These are phyloP conservation scores for Fusarium algeriense DNA, from an alignment of 2,329 filamentous ascomycete genomes.

Conservation along the genomic window DNA sequence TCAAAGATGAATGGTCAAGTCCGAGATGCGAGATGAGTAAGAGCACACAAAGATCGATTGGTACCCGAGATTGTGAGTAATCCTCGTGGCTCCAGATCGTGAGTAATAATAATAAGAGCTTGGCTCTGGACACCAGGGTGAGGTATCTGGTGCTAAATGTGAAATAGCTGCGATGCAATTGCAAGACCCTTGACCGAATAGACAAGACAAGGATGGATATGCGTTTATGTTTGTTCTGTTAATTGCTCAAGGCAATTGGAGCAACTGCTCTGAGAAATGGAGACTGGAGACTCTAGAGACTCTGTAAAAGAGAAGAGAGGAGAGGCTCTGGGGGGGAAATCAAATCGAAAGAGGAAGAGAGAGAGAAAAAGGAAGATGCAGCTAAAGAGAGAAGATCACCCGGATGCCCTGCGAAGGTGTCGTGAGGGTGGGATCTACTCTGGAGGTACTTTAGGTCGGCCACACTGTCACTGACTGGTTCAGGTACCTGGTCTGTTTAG, in stretches of 20 bases:
- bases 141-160: slow-evolving; percentile 4
- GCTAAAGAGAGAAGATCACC: slow-evolving; percentile 29
- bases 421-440: slow-evolving; percentile 25
- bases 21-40: slow-evolving; percentile 22
- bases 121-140: slow-evolving; percentile 2
- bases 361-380: slow-evolving; percentile 24
- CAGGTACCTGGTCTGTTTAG: slow-evolving; percentile 14
- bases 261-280: slow-evolving; percentile 28
- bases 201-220: slow-evolving; percentile 3
- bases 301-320: slow-evolving; percentile 21
- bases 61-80: slow-evolving; percentile 24
- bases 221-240: slow-evolving; percentile 5
- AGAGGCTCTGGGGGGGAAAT: slow-evolving; percentile 13
- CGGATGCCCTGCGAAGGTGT: slow-evolving; percentile 28
- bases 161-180: slow-evolving; percentile 14
- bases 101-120: slow-evolving; percentile 11
- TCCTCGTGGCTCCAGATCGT: slow-evolving; percentile 12
- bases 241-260: slow-evolving; percentile 29
- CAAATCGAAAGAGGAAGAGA: slow-evolving; percentile 24
- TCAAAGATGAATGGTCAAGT: slow-evolving; percentile 10
- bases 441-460: slow-evolving; percentile 8
- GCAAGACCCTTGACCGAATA: slow-evolving; percentile 4
- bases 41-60: slow-evolving; percentile 29
- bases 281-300: slow-evolving; percentile 28
- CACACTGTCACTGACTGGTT: slow-evolving; percentile 9